Evolutionary conservation across 2,329 filamentous ascomycete genomes (phyloP), one percentile per base, ranked within the genome.

Genomic region (Exophiala spinifera): DNA sequence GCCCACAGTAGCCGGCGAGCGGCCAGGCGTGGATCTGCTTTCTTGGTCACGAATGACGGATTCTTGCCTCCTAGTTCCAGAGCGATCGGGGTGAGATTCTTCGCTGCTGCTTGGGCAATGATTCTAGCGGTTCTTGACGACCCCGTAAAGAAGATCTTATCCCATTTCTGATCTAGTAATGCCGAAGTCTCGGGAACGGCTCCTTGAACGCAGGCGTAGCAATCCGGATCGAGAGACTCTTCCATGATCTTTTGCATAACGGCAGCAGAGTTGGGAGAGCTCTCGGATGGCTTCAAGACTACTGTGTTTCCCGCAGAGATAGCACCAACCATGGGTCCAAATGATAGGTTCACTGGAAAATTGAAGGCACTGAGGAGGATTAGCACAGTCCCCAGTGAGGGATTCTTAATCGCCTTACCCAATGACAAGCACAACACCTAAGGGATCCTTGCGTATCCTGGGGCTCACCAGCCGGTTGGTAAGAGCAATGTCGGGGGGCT

Each of bases 81-180:
- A 8, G 86, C 82, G 19, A 95, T 85, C 0, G 94, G 94, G 0
- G 94, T 97, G 57, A 96, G 79, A 34, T 89, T 86, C 67, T 90
- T 84, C 56, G 94, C 92, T 0, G 92, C 94, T 70, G 95, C 96
- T 71, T 91, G 86, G 45, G 89, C 83, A 49, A 97, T 85, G 66
- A 97, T 91, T 67, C 86, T 90, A 66, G 89, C 94, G 15, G 96
- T 90, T 23, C 69, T 75, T 49, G 81, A 80, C 65, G 84, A 86
- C 51, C 94, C 94, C 1, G 94, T 99, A 76, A 96, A 99, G 77
- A 94, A 91, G 66, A 99, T 95, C 81, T 96, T 97, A 75, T 95
- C 91, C 87, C 91, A 99, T 71, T 92, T 92, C 75, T 91, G 83
- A 54, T 92, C 84, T 31, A 99, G 80, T 42, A 97, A 75, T 11